Evolutionary conservation across 495 filamentous ascomycete genomes (phyloP).

Genomic region (Penicillium samsonianum): DNA sequence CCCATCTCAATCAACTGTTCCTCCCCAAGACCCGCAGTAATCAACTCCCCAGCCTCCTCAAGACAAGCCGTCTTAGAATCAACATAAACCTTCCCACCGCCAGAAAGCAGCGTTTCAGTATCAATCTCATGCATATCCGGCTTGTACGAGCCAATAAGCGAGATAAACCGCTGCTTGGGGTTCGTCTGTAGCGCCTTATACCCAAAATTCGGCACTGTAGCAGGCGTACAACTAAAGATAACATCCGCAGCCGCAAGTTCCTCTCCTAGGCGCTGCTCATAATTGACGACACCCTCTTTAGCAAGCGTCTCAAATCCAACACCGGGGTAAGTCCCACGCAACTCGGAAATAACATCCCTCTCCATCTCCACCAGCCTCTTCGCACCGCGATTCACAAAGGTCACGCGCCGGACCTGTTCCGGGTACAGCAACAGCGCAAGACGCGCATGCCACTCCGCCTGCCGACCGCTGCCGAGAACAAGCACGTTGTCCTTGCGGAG

Average conservation of each 20-base stretch:
- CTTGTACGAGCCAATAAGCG: slow-evolving; percentile 82
- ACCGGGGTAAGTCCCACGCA: slow-evolving; percentile 30
- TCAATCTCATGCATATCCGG: slow-evolving; percentile 86
- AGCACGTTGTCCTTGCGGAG: slow-evolving; percentile 62
- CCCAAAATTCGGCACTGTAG: slow-evolving; percentile 61
- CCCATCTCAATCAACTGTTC: slow-evolving; percentile 81
- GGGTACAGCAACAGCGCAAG: slow-evolving; percentile 67
- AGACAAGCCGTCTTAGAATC: slow-evolving; percentile 79
- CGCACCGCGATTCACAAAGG: slow-evolving; percentile 74
- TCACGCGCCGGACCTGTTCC: slow-evolving; percentile 67
- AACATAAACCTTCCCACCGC: slow-evolving; percentile 74
- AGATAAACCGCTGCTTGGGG: slow-evolving; percentile 68
- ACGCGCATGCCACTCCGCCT: slow-evolving; percentile 91
- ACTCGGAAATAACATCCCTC: slow-evolving; percentile 24
- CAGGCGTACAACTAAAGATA: slow-evolving; percentile 78
- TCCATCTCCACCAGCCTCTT: slow-evolving; percentile 43
- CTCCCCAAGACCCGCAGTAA: slow-evolving; percentile 65
- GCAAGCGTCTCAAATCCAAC: slow-evolving; percentile 29
- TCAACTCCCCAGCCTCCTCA: slow-evolving; percentile 86
- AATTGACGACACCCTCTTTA: slow-evolving; percentile 34
- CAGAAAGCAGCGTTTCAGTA: slow-evolving; percentile 69
- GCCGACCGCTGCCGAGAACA: slow-evolving; percentile 83
- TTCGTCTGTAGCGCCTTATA: slow-evolving; percentile 47
- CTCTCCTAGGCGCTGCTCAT: slow-evolving; percentile 26
- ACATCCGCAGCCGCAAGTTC: slow-evolving; percentile 56